Evolutionary conservation across 441 rosid species (phyloP), one percentile per base, ranked within the genome.

Genomic region (Metrosideros polymorpha): DNA sequence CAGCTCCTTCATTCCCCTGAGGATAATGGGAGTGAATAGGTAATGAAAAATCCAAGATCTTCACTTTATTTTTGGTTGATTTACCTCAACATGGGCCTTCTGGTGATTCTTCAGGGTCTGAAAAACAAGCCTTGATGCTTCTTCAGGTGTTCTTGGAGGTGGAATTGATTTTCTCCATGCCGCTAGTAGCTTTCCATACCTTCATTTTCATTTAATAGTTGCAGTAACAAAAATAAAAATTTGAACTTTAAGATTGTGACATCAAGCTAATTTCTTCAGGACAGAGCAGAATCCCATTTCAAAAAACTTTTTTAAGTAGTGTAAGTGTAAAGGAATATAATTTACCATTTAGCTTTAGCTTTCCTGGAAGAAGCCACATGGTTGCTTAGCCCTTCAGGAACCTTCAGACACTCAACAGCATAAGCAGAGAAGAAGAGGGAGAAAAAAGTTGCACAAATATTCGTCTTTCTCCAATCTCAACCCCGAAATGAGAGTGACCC

Each of bases 301-400:
- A 63, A 55, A 82, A 32, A 56, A 27, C 13, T 55, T n/a, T n/a
- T 43, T 79, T 15, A 85, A 50, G n/a, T 55, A 29, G 85, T 17
- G 49, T 54, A n/a, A 18, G 51, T 39, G 32, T 30, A 14, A 50
- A 49, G 47, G 19, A 22, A 51, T 50, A 35, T 27, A 6, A 43
- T 25, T 92, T 94, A 96, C 98, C 98, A 97, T 84, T 93, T 96
- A 55, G 98, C 95, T 88, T 97, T 98, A 92, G 97, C 98, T 89
- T 93, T 96, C 94, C 85, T 94, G 18, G 99, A 96, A 7, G 99
- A 96, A 39, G 87, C 92, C 85, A 95, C 99, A 71, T 91, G 93
- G 57, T 87, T 90, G 86, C 89, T 90, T 45, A 97, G 95, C 43
- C 94, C 98, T 86, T 92, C 91, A 75, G 98, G 98, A 84, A 95